Percentiles rank a stretch among this genome's conserved stretches.
These are phyloP conservation scores for Aureobasidium sp. DNA, from an alignment of 2,329 filamentous ascomycete genomes.

Conservation along the genomic window DNA sequence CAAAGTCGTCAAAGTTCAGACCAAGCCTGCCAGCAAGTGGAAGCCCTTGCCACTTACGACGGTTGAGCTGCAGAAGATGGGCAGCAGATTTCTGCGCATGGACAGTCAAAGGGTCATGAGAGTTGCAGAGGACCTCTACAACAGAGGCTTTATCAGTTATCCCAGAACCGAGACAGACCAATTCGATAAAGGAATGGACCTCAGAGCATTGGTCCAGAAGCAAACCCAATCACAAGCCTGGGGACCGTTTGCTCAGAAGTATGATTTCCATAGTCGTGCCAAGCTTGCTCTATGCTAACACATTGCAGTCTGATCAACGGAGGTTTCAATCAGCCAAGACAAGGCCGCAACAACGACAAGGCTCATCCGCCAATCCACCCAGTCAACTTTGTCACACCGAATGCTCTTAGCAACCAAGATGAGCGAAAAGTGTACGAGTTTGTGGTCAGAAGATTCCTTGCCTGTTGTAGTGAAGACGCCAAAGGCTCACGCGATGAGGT, in stretches of 20 bases:
- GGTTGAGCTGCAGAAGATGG: slow-evolving; percentile 92
- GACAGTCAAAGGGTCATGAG: slow-evolving; percentile 86
- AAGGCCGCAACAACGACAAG: slow-evolving; percentile 86
- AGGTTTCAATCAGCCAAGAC: slow-evolving; percentile 70
- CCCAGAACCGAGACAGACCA: slow-evolving; percentile 95
- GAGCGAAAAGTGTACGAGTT: slow-evolving; percentile 86
- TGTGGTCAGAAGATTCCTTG: slow-evolving; percentile 81
- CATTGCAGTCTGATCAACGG: slow-evolving; percentile 54
- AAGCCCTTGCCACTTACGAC: slow-evolving; percentile 90
- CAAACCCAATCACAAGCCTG: slow-evolving; percentile 69
- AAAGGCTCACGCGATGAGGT: slow-evolving; percentile 78
- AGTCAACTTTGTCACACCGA: slow-evolving; percentile 68
- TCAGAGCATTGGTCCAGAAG: slow-evolving; percentile 71
- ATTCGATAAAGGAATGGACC: slow-evolving; percentile 83
- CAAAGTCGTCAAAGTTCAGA: slow-evolving; percentile 74
- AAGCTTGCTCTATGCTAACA: background rate
- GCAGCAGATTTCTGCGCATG: slow-evolving; percentile 81
- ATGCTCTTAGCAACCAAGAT: slow-evolving; percentile 51
- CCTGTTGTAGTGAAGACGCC: slow-evolving; percentile 92
- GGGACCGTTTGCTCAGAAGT: slow-evolving; percentile 66
- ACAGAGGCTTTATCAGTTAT: slow-evolving; percentile 94
- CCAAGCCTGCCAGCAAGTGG: slow-evolving; percentile 90
- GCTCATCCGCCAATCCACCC: slow-evolving; percentile 97
- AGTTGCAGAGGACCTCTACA: slow-evolving; percentile 77
- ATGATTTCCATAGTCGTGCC: background rate